phyloP scores from a whole-genome alignment of 305 asterid species.

The Fraxinus albicans region DNA sequence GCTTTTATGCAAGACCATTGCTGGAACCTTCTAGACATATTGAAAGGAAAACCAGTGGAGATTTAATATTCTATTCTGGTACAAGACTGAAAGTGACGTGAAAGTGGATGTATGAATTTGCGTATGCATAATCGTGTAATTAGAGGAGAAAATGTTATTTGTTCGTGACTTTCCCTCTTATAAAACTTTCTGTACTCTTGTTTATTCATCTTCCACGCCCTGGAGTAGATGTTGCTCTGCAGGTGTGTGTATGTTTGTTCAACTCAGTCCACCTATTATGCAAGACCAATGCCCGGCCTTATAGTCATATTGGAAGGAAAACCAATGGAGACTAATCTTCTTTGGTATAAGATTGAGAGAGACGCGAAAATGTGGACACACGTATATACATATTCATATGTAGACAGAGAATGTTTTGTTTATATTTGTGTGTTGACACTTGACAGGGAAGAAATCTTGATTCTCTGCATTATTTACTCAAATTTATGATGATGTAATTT shows the following conservation, averaged over 20 bases:
- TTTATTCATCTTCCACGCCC: background rate
- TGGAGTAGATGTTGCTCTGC: background rate
- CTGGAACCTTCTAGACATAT: background rate
- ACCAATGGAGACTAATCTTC: background rate
- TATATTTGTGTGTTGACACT: background rate
- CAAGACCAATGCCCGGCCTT: background rate
- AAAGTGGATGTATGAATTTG: background rate
- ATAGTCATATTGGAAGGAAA: background rate
- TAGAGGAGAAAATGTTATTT: background rate
- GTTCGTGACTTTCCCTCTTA: background rate
- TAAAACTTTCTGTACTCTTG: background rate
- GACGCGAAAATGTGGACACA: background rate
- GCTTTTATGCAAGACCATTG: background rate
- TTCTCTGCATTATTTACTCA: background rate
- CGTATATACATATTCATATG: background rate
- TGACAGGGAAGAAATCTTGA: background rate
- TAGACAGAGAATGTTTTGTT: background rate
- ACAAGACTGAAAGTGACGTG: background rate
- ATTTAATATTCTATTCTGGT: background rate
- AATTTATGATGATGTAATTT: conserved; percentile 1
- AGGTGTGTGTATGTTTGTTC: background rate
- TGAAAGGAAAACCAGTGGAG: background rate
- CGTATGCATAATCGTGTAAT: background rate
- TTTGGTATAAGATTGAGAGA: background rate
- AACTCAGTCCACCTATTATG: background rate